Percentiles rank a stretch among this genome's conserved stretches.
Evolutionary conservation across 257 asterid genomes (phyloP).

Genomic region (Solanum arcanum): DNA sequence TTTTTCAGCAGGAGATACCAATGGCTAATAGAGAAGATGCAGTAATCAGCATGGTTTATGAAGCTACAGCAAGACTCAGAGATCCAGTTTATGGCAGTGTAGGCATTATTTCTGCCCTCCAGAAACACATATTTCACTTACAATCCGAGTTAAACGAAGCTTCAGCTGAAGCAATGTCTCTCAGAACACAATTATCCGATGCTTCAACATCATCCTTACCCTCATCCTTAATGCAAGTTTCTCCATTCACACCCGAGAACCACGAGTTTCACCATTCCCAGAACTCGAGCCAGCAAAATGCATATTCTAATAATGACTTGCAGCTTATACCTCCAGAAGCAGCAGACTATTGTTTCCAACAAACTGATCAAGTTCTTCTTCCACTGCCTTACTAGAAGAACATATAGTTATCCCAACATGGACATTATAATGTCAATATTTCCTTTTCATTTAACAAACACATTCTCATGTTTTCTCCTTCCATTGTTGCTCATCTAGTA

Average conservation of each 20-base stretch:
- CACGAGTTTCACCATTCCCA: background rate
- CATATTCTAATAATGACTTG: background rate
- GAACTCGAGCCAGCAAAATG: background rate
- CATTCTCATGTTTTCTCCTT: background rate
- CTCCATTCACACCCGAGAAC: background rate
- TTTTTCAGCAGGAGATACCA: constrained; percentile 25
- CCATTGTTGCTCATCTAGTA: background rate
- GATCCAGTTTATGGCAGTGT: constrained; percentile 40
- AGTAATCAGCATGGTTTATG: constrained; percentile 37
- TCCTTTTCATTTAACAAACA: background rate
- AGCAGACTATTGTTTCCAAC: background rate
- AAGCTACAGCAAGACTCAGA: constrained; percentile 30
- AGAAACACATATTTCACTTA: constrained; percentile 15
- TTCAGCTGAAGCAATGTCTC: constrained; percentile 17
- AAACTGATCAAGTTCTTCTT: background rate
- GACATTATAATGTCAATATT: background rate
- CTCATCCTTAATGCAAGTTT: background rate
- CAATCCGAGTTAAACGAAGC: constrained; percentile 26
- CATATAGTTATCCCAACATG: background rate
- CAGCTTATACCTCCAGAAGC: background rate
- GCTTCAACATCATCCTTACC: constrained; percentile 6
- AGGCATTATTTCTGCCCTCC: constrained; percentile 25
- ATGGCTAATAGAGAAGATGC: constrained; percentile 22
- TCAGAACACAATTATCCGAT: constrained; percentile 17
- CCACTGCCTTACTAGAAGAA: background rate